Conservation (phyloP, 106 monocot species). For the Acanthochlamys bracteata region DNA sequence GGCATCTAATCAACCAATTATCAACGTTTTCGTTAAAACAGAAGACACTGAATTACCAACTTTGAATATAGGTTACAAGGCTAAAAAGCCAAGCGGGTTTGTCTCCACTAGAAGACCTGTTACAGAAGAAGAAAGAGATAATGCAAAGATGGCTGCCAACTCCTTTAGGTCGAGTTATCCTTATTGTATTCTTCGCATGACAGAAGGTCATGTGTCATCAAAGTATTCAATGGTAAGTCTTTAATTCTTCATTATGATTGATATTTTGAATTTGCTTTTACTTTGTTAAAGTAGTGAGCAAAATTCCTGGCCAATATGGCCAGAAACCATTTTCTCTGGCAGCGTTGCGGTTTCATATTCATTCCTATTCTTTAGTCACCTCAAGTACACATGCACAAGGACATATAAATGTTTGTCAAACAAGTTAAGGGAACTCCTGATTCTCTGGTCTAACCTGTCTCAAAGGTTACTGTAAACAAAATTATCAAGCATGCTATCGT, state of each 20-base stretch:
- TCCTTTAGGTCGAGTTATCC: slow-evolving; percentile 22
- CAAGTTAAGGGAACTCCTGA: too few species aligned
- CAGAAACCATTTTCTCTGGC: too few species aligned
- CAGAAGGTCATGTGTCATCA: slow-evolving; percentile 2
- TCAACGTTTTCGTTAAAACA: not conserved
- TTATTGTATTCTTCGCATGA: slow-evolving; percentile 12
- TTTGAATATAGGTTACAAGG: not conserved
- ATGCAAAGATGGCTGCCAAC: slow-evolving; percentile 12
- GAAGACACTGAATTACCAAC: not conserved
- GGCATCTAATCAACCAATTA: not conserved
- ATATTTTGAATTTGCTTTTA: not conserved
- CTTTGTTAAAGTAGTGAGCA: too few species aligned
- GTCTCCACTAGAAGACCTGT: slow-evolving; percentile 18
- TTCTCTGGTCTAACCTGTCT: too few species aligned
- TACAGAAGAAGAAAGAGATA: slow-evolving; percentile 8
- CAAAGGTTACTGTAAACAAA: too few species aligned
- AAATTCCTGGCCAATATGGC: too few species aligned
- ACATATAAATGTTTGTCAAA: too few species aligned
- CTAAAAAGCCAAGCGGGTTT: not conserved
- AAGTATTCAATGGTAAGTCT: slow-evolving; percentile 15
- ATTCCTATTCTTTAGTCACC: too few species aligned
- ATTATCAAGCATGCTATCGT: too few species aligned
- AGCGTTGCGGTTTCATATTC: too few species aligned
- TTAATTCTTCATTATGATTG: not conserved
- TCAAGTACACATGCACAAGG: too few species aligned